Base-by-base conservation (phyloP, 345 rosid genomes). In the Isatis tinctoria region DNA sequence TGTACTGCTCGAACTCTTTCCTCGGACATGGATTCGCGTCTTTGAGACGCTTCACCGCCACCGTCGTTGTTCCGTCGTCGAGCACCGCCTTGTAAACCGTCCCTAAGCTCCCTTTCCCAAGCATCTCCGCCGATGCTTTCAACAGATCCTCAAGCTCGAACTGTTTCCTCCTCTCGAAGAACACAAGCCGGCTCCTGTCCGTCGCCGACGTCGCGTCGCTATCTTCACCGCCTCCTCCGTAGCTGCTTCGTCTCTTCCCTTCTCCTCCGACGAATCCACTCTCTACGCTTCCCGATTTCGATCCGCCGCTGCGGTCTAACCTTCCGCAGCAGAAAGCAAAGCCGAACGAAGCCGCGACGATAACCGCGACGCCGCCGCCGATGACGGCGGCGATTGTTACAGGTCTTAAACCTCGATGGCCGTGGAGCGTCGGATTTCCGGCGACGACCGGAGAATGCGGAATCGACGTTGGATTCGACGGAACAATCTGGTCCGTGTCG, bases 51-150 rank as follows among this genome's bases (percentile, higher is more conserved):
- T 94, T 94, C 47, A 94, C 98, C 1, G 98, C 97, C n/a, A 94
- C 98, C 3, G 84, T 79, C 28, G 82, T 54, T 0, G 96, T 87
- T 5, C 85, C 91, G 11, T 86, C 92, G 33, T 91, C 98, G 0
- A 94, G 89, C 79, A 83, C 97, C 20, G 98, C 98, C 71, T 85
- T 94, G 69, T 94, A 94, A 18, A 90, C 97, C 2, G 97, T 94
- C 33, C 97, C 97, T 36, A 94, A 76, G 37, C 90, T 91, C 1
- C 98, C 98, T 75, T 94, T 94, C 26, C 98, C 98, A 8, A 94
- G 85, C 97, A 94, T 89, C 82, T 94, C 98, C 8, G 98, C 98
- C 59, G 98, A 94, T 0, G 98, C 98, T 18, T 86, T 81, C 77
- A 94, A 60, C 81, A 94, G 78, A 60, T 94, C 97, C 72, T 91